These are phyloP conservation scores for Lojkania enalia DNA, from an alignment of 2,329 filamentous ascomycete genomes.

Conservation along the genomic window DNA sequence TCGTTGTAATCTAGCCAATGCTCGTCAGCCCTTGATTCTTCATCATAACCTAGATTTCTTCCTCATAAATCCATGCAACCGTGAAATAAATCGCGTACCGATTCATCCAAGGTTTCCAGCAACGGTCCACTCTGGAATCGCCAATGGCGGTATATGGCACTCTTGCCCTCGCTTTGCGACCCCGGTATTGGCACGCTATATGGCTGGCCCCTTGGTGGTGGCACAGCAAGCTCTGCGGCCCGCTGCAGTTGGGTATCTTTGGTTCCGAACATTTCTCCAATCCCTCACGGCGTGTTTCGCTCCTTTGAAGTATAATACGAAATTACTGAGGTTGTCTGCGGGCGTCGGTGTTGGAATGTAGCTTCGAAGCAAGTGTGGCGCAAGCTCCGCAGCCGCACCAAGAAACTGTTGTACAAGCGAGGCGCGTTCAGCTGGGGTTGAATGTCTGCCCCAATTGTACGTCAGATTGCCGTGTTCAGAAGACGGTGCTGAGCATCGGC, in stretches of 20 bases:
- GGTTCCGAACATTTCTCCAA: constrained; percentile 34
- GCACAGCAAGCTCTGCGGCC: constrained; percentile 56
- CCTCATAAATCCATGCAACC: too few species aligned
- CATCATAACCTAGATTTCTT: background rate
- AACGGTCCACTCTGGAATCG: constrained; percentile 69
- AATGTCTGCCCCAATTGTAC: background rate
- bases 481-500: background rate
- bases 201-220: constrained; percentile 73
- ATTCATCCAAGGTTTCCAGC: constrained; percentile 58
- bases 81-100: constrained; percentile 15
- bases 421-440: background rate
- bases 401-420: background rate
- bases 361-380: background rate
- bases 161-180: constrained; percentile 72
- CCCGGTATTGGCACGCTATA: constrained; percentile 79
- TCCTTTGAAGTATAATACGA: too few species aligned
- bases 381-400: background rate
- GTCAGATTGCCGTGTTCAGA: background rate
- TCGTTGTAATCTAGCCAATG: constrained; percentile 59
- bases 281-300: background rate
- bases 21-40: constrained; percentile 10
- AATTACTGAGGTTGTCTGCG: too few species aligned
- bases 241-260: constrained; percentile 34
- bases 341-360: background rate
- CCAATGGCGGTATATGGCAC: constrained; percentile 81